Conservation (phyloP, 1,284 basidiomycete species). For the Puccinia horiana region DNA sequence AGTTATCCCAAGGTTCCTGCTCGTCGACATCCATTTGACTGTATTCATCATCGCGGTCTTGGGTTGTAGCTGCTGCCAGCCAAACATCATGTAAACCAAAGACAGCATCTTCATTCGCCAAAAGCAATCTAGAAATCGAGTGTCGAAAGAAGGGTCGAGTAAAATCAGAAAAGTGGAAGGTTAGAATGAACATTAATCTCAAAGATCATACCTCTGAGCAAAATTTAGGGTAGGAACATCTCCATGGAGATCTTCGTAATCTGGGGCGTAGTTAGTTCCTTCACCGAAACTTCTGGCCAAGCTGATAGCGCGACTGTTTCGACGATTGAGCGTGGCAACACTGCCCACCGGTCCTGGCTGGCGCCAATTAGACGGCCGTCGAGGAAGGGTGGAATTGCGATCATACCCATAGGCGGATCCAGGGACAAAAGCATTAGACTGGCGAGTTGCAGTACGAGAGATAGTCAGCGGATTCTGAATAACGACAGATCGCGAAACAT, state of each 20-base stretch:
- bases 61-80: constrained; percentile 86
- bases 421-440: constrained; percentile 50
- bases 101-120: constrained; percentile 82
- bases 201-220: constrained; percentile 65
- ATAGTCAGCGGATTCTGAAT: constrained; percentile 24
- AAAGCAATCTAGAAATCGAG: constrained; percentile 51
- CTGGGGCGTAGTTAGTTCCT: constrained; percentile 41
- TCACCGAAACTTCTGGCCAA: constrained; percentile 40
- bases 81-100: constrained; percentile 86
- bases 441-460: constrained; percentile 40
- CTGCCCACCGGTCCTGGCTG: constrained; percentile 2
- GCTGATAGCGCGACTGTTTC: constrained; percentile 44
- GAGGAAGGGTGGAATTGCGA: constrained; percentile 12
- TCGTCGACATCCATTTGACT: constrained; percentile 67
- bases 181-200: not conserved
- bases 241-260: constrained; percentile 27
- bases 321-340: constrained; percentile 19
- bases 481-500: constrained; percentile 1
- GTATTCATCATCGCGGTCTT: constrained; percentile 66
- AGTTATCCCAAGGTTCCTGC: constrained; percentile 37
- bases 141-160: not conserved
- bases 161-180: not conserved
- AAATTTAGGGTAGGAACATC: constrained; percentile 65
- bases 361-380: constrained; percentile 25
- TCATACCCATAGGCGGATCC: constrained; percentile 50